These are phyloP conservation scores for Heterobasidion occidentale DNA, from an alignment of 1,284 basidiomycete genomes.

Conservation along the genomic window DNA sequence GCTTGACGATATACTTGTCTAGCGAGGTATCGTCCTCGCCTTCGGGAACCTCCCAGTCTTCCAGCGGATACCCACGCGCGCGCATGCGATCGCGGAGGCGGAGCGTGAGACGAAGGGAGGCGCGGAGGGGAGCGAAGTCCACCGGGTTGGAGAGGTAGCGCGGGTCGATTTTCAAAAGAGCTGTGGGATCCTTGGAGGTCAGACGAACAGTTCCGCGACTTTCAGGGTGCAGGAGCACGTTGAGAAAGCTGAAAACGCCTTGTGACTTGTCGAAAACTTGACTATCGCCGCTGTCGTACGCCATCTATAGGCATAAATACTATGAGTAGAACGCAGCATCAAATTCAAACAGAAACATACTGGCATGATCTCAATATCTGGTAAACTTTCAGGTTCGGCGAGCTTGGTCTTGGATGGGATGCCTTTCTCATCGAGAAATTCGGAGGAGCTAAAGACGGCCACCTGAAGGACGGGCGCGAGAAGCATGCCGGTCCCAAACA, in stretches of 20 bases:
- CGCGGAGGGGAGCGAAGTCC: conserved; percentile 26
- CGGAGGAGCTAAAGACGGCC: conserved; percentile 13
- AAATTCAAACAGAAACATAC: conserved; percentile 1
- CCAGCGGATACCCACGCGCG: conserved; percentile 15
- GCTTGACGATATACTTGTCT: conserved; percentile 17
- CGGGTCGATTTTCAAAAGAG: conserved; percentile 30
- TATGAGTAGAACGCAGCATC: not conserved
- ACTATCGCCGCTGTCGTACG: not conserved
- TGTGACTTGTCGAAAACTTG: conserved; percentile 2
- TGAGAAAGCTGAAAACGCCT: conserved; percentile 16
- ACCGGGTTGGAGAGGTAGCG: conserved; percentile 26
- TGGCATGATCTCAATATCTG: conserved; percentile 22
- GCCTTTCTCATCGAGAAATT: conserved; percentile 11
- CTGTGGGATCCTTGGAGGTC: conserved; percentile 25
- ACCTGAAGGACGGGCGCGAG: conserved; percentile 16
- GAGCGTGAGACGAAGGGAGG: conserved; percentile 28
- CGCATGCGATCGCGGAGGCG: conserved; percentile 28
- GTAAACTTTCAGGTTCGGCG: conserved; percentile 5
- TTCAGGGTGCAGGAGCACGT: conserved; percentile 15
- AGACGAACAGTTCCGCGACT: conserved; percentile 21
- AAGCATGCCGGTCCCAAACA: conserved; percentile 20
- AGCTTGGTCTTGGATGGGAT: not conserved
- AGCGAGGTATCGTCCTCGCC: conserved; percentile 16
- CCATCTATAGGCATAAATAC: conserved; percentile 4
- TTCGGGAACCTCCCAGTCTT: conserved; percentile 16